Percentiles rank a stretch among this genome's conserved stretches.
Evolutionary conservation across 345 rosid species (phyloP).

Genomic region (Sonneratia alba): DNA sequence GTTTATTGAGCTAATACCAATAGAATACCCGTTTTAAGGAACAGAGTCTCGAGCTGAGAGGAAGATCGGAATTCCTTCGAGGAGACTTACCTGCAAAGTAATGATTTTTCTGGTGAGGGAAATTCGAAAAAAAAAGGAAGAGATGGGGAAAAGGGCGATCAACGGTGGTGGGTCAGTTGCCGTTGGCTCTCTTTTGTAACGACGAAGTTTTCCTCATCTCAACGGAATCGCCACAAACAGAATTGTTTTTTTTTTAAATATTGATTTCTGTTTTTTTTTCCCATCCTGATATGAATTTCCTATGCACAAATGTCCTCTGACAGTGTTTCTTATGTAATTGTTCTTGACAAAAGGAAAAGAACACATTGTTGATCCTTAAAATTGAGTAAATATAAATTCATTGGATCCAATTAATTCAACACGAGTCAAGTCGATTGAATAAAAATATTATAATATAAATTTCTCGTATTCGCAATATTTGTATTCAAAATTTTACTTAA

Average conservation of each 20-base stretch:
- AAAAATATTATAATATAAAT: too few relatives aligned
- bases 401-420: too few relatives aligned
- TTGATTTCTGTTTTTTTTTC: too few relatives aligned
- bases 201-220: conserved; percentile 23
- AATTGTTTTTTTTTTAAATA: not conserved
- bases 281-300: too few relatives aligned
- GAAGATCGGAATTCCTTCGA: not conserved
- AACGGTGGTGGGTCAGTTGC: not conserved
- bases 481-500: too few relatives aligned
- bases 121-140: conserved; percentile 1
- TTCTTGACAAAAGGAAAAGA: too few relatives aligned
- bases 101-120: conserved; percentile 4
- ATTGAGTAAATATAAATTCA: too few relatives aligned
- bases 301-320: too few relatives aligned
- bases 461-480: too few relatives aligned
- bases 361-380: too few relatives aligned
- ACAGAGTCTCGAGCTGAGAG: not conserved
- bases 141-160: not conserved
- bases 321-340: too few relatives aligned
- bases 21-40: not conserved
- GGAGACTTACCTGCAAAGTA: conserved; percentile 1
- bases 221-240: conserved; percentile 36
- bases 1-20: not conserved
- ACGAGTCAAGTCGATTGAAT: too few relatives aligned
- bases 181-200: conserved; percentile 8